Evolutionary conservation across 2,329 filamentous ascomycete species (phyloP).

Genomic region (Fusarium sp.): DNA sequence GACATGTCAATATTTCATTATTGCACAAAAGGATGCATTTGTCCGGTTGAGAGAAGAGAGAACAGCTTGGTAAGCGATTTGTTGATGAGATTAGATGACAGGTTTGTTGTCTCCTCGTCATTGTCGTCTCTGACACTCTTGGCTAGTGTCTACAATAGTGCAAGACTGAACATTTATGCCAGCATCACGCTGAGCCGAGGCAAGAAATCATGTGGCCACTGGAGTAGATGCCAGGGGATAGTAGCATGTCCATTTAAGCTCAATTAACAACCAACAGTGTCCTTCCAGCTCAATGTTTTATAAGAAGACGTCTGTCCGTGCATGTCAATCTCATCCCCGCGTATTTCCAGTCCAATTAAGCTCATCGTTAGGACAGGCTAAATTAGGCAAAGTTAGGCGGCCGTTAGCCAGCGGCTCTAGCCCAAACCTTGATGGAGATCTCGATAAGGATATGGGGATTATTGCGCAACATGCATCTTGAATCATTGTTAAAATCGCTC

Average conservation of each 20-base stretch:
- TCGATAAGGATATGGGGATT: neutral
- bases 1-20: neutral
- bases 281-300: neutral
- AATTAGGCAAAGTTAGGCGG: neutral
- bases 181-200: neutral
- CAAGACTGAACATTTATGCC: neutral
- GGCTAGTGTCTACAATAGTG: neutral
- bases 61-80: neutral
- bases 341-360: neutral
- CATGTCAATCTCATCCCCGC: neutral
- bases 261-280: neutral
- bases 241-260: neutral
- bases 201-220: neutral
- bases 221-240: neutral
- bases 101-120: neutral
- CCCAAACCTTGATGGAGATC: neutral
- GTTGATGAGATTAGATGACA: neutral
- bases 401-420: neutral
- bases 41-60: neutral
- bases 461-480: neutral
- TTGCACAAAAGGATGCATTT: neutral
- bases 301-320: neutral
- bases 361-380: neutral
- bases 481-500: neutral
- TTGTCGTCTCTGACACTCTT: neutral